Evolutionary conservation across 495 filamentous ascomycete genomes (phyloP).

Genomic region (Trichoderma orchidacearum): DNA sequence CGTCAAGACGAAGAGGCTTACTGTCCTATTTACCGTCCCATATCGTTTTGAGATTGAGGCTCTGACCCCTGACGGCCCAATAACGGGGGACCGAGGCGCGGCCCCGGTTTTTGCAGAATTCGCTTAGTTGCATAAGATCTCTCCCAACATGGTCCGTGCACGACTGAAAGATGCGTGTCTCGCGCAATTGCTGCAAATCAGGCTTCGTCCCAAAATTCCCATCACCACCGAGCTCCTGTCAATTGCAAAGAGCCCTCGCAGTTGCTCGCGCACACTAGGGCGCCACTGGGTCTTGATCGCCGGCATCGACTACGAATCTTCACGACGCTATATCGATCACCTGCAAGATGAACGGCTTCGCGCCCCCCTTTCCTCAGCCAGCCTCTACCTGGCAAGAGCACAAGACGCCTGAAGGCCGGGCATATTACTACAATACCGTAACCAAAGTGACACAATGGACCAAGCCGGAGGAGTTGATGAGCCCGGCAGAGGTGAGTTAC

Average conservation of each 20-base stretch:
- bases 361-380: constrained; percentile 34
- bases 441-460: constrained; percentile 90
- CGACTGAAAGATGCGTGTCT: not conserved
- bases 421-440: constrained; percentile 85
- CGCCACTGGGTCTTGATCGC: not conserved
- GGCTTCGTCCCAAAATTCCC: not conserved
- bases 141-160: constrained; percentile 1
- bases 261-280: not conserved
- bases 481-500: constrained; percentile 61
- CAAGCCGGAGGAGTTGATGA: constrained; percentile 86
- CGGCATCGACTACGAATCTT: not conserved
- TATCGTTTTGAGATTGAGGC: not conserved
- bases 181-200: not conserved
- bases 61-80: not conserved
- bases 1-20: not conserved
- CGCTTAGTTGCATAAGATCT: not conserved
- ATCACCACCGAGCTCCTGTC: not conserved
- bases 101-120: not conserved
- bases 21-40: not conserved
- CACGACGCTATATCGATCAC: not conserved
- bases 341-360: constrained; percentile 50
- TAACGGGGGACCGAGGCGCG: not conserved
- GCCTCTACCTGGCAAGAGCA: constrained; percentile 68
- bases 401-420: constrained; percentile 65
- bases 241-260: not conserved